These are phyloP conservation scores for Melampsora larici-populina DNA, from an alignment of 1,284 basidiomycete species.

Conservation along the genomic window DNA sequence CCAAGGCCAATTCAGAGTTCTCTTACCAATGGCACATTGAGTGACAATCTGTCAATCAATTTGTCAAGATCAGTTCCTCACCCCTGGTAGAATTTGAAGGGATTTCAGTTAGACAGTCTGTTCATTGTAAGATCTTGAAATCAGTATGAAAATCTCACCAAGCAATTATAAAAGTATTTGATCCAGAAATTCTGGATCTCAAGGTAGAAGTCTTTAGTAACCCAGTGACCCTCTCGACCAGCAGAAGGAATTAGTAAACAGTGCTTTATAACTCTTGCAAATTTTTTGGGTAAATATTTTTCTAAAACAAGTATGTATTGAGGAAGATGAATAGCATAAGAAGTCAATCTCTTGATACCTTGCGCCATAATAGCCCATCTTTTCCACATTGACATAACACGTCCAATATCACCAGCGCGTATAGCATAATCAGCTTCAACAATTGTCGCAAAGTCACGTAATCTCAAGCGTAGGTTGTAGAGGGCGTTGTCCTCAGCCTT, in stretches of 20 bases:
- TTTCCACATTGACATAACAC: too few species aligned
- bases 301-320: background rate
- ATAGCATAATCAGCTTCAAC: conserved; percentile 8
- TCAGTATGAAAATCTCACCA: too few species aligned
- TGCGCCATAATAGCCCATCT: conserved; percentile 14
- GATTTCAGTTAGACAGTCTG: too few species aligned
- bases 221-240: conserved; percentile 10
- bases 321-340: conserved; percentile 11
- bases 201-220: conserved; percentile 21
- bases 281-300: background rate
- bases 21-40: conserved; percentile 7
- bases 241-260: background rate
- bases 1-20: too few species aligned
- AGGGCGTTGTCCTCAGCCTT: background rate
- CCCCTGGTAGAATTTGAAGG: background rate
- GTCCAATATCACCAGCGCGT: too few species aligned
- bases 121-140: too few species aligned
- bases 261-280: conserved; percentile 2
- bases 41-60: background rate
- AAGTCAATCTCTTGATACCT: background rate
- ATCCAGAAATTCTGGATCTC: conserved; percentile 23
- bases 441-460: conserved; percentile 6
- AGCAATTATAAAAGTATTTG: conserved; percentile 3
- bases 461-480: background rate
- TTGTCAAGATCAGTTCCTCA: background rate